Base-by-base conservation (phyloP, 2,329 filamentous ascomycete genomes). In the Setomelanomma holmii region DNA sequence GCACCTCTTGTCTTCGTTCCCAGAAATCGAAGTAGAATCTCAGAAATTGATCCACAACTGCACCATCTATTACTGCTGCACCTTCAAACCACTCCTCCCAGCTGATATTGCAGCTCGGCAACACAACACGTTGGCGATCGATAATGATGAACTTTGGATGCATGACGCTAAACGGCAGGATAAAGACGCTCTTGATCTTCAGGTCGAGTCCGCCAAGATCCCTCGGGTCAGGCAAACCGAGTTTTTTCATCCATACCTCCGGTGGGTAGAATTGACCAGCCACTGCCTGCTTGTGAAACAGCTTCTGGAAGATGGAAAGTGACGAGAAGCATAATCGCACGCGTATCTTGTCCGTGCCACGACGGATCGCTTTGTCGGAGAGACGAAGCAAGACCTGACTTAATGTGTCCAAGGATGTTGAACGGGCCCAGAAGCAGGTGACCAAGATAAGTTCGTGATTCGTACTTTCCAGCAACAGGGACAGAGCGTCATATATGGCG, bases 1-100 rank as follows among this genome's bases (percentile, higher is more conserved):
- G 49, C 4, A 45, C 41, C 4, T 61, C 51, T 10, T 64, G 67
- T 35, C 48, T 49, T 17, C 64, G 74, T 8, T 78, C 82, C 91
- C 91, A 95, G n/a, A 91, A 88, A 1, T 76, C 70, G 7, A 78
- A 69, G 74, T 90, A 91, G 66, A 93, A 93, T 1, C 77, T 69
- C 36, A 89, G 59, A 34, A 95, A 82, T n/a, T 82, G 78, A 4
- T 71, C 62, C 0, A 91, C 84, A 0, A 88, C 79, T 0, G 80
- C 78, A 0, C 89, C 90, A 5, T 79, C 79, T 10, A 93, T 74
- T 48, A 86, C 84, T 3, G 93, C 76, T 49, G 87, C 90, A 0
- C 88, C 89, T 71, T 96, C 91, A 21, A 93, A 87, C 91, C 91
- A 96, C n/a, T 85, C 75, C 72, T 95, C 91, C 89, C 89, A 95